Evolutionary conservation across 192 early-diverging fungal genomes (phyloP).

Genomic region (Gryganskiella cystojenkinii): DNA sequence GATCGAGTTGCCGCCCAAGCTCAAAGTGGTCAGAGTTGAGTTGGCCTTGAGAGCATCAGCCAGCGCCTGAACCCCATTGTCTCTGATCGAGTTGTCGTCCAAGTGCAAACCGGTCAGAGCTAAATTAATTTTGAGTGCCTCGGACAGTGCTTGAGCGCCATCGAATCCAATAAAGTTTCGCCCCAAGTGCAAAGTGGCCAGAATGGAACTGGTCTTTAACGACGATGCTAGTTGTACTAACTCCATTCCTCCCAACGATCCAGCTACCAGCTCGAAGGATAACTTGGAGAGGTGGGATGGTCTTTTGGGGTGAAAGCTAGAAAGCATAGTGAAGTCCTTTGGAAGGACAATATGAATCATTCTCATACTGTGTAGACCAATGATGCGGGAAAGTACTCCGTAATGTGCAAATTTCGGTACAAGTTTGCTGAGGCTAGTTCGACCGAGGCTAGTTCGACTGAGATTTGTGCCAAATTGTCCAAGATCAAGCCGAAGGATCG

Average conservation of each 20-base stretch:
- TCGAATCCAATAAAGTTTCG: too few relatives aligned
- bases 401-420: slow-evolving; percentile 2
- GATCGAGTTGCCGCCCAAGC: too few relatives aligned
- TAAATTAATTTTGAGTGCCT: too few relatives aligned
- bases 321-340: slow-evolving; percentile 2
- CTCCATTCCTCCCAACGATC: background rate
- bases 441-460: too few relatives aligned
- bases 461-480: slow-evolving; percentile 1
- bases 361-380: background rate
- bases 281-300: background rate
- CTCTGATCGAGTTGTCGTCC: too few relatives aligned
- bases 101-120: too few relatives aligned
- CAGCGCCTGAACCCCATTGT: too few relatives aligned
- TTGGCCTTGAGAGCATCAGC: too few relatives aligned
- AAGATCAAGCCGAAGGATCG: slow-evolving; percentile 20
- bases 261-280: slow-evolving; percentile 6
- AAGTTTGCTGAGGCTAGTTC: slow-evolving; percentile 4
- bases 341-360: slow-evolving; percentile 1
- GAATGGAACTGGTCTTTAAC: too few relatives aligned
- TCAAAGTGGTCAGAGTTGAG: too few relatives aligned
- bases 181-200: too few relatives aligned
- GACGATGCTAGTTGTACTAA: background rate
- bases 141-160: too few relatives aligned
- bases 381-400: slow-evolving; percentile 2
- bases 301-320: slow-evolving; percentile 5